A percentile compares a stretch with the other conserved stretches of the same genome.
phyloP scores from a whole-genome alignment of 768 basidiomycete species.

The Kwoniella heveanensis region DNA sequence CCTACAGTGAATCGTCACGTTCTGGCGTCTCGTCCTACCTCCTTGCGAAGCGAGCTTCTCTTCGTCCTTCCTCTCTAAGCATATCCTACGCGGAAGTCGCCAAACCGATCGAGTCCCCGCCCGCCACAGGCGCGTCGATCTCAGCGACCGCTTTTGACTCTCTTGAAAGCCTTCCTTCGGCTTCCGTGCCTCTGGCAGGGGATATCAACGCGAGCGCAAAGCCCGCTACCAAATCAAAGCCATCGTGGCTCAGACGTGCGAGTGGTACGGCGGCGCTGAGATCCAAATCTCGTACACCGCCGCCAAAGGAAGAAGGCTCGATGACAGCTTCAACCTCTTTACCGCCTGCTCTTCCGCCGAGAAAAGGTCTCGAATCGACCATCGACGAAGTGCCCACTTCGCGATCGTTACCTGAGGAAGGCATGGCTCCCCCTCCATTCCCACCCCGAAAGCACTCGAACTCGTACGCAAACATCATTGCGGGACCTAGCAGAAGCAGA shows the following conservation, averaged over 20 bases:
- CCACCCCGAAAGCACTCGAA: constrained; percentile 25
- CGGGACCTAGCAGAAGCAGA: constrained; percentile 33
- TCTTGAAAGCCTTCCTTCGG: constrained; percentile 11
- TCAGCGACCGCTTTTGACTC: constrained; percentile 18
- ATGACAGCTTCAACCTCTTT: constrained; percentile 32
- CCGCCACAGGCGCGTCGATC: neutral
- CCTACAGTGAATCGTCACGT: constrained; percentile 14
- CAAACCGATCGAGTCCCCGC: constrained; percentile 27
- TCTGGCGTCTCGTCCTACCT: constrained; percentile 32
- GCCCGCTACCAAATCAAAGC: constrained; percentile 41
- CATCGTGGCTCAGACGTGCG: constrained; percentile 45
- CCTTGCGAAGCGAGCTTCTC: constrained; percentile 40
- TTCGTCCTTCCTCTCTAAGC: constrained; percentile 45
- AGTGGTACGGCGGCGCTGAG: constrained; percentile 35
- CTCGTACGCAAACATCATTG: constrained; percentile 32
- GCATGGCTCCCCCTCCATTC: constrained; percentile 24
- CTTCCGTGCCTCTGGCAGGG: constrained; percentile 1
- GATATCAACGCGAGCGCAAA: constrained; percentile 13
- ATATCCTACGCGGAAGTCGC: constrained; percentile 42
- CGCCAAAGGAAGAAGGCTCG: constrained; percentile 23
- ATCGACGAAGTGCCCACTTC: constrained; percentile 7
- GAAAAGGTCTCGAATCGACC: constrained; percentile 21
- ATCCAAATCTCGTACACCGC: constrained; percentile 39
- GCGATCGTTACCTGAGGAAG: constrained; percentile 17
- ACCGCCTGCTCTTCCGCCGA: constrained; percentile 41